Evolutionary conservation across 495 filamentous ascomycete species (phyloP).

Genomic region (Penicillium lagena): DNA sequence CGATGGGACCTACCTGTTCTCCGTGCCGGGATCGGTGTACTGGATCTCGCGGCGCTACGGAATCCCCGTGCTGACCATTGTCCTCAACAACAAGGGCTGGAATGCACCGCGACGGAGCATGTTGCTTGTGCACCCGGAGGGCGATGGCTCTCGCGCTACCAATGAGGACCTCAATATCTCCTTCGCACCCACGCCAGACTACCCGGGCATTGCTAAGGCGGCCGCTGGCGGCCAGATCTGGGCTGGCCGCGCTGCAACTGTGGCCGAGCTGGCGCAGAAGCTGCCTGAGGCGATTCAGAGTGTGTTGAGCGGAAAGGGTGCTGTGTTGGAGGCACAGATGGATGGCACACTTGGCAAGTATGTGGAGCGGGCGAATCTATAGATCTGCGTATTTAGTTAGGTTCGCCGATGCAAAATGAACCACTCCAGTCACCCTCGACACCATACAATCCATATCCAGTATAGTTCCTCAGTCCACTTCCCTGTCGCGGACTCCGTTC

Average conservation of each 20-base stretch:
- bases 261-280: conserved; percentile 51
- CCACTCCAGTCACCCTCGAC: too few relatives aligned
- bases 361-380: conserved; percentile 6
- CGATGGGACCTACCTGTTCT: conserved; percentile 87
- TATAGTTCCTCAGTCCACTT: background rate
- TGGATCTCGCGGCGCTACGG: conserved; percentile 85
- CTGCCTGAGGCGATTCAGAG: conserved; percentile 61
- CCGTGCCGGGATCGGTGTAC: conserved; percentile 83
- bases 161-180: conserved; percentile 89
- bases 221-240: conserved; percentile 74
- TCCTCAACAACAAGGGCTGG: conserved; percentile 95
- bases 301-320: conserved; percentile 59
- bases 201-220: conserved; percentile 85
- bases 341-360: conserved; percentile 40
- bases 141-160: conserved; percentile 65
- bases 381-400: too few relatives aligned
- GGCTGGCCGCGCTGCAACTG: conserved; percentile 59
- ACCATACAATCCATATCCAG: background rate
- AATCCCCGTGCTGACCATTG: conserved; percentile 84
- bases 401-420: too few relatives aligned
- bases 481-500: too few relatives aligned
- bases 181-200: conserved; percentile 82
- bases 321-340: conserved; percentile 57
- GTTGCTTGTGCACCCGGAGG: conserved; percentile 77
- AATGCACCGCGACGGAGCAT: conserved; percentile 74